Conservation (phyloP, 176 grass and related monocot genomes). For the Phoenix dactylifera region DNA sequence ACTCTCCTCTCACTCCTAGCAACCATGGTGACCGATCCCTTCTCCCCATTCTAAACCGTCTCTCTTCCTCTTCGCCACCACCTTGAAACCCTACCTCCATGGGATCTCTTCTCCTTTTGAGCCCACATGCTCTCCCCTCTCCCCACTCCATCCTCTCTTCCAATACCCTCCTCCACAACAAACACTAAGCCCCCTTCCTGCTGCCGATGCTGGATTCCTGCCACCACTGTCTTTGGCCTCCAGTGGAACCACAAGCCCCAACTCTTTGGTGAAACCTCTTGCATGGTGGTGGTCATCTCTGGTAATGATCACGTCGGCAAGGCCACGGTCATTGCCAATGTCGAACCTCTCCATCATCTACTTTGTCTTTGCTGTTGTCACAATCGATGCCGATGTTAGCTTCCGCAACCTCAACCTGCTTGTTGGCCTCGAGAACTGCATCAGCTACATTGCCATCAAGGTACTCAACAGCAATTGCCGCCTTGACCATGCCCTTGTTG, state of each 20-base stretch:
- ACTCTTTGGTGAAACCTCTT: constrained; percentile 60
- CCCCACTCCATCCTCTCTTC: not conserved
- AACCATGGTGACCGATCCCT: too few species aligned
- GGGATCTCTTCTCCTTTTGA: not conserved
- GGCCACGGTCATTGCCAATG: constrained; percentile 73
- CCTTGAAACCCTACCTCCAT: not conserved
- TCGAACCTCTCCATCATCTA: constrained; percentile 69
- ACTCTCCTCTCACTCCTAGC: too few species aligned
- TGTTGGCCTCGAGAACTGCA: constrained; percentile 79
- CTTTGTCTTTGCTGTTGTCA: constrained; percentile 44
- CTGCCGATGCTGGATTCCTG: not conserved
- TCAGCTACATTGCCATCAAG: constrained; percentile 74
- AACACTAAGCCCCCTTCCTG: not conserved
- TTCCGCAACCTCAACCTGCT: constrained; percentile 88
- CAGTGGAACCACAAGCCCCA: constrained; percentile 30
- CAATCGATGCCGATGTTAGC: constrained; percentile 68
- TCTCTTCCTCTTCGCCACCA: too few species aligned
- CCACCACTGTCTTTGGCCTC: not conserved
- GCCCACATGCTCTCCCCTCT: not conserved
- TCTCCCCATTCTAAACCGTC: too few species aligned
- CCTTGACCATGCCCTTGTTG: constrained; percentile 84
- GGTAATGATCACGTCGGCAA: constrained; percentile 86
- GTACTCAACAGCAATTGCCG: constrained; percentile 83
- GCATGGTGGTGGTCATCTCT: constrained; percentile 78
- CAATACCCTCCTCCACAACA: not conserved